Evolutionary conservation across 805 yeast genomes (phyloP), one percentile per base, ranked within the genome.

Genomic region (Zygosaccharomyces gambellarensis): DNA sequence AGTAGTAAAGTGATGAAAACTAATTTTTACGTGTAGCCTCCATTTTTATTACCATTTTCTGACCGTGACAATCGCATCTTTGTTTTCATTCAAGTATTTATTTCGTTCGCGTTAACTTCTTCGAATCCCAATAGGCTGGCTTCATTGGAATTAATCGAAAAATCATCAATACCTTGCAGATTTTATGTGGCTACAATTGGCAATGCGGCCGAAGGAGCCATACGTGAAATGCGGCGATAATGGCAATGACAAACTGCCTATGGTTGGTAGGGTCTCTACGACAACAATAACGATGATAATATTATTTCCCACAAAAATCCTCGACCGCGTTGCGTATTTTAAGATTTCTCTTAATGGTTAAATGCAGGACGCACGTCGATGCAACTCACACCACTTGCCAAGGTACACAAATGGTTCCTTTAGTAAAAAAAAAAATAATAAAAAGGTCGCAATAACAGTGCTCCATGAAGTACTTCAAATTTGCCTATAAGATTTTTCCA

Each of bases 31-130:
- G 38, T 14, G 45, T 30, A 42, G n/a, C 45, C 45, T 22, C 22
- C 25, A 42, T 42, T 42, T 42, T 42, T 42, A 17, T 42, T 42
- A 30, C 45, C 34, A 42, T 42, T 21, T 39, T 42, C 30, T 30
- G 45, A 30, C 21, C 22, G 7, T 29, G 19, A 23, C 36, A 42
- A 30, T 42, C 36, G 11, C 25, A 23, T 30, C n/a, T 41, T 29
- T 14, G 10, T 29, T 41, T 19, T 23, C 23, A 23, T 21, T 21
- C n/a, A 17, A 10, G n/a, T 23, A 17, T 12, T 29, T 19, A 14
- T 30, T 34, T 9, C 10, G 11, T n/a, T 42, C 27, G 30, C 36
- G 36, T 42, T 34, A 42, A 19, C 17, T 12, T 14, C 10, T 34
- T 17, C 19, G 5, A 14, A 14, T 34, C 14, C 22, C 14, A 17